Conservation (phyloP, 2,329 filamentous ascomycete genomes). For the Chaetomiaceae sp. region DNA sequence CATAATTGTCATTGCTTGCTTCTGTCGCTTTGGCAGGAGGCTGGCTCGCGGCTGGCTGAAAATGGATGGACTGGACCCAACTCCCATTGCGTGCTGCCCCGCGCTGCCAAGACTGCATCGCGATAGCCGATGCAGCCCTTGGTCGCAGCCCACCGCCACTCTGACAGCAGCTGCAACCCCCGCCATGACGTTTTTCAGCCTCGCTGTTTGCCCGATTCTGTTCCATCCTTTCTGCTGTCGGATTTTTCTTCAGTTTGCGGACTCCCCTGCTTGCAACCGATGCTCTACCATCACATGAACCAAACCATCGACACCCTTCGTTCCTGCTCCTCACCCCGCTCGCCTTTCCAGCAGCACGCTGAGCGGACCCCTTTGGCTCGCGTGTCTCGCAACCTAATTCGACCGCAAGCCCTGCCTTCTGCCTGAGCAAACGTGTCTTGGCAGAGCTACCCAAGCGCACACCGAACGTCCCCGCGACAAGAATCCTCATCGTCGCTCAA, state of each 20-base stretch:
- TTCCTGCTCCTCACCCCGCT: too few relatives aligned
- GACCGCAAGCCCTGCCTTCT: conserved; percentile 4
- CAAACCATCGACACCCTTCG: too few relatives aligned
- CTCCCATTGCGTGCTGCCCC: not conserved
- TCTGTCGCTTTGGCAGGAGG: too few relatives aligned
- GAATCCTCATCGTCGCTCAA: too few relatives aligned
- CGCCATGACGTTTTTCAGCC: conserved; percentile 27
- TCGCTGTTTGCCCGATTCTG: not conserved
- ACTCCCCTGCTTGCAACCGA: not conserved
- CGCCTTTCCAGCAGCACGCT: too few relatives aligned
- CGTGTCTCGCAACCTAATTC: conserved; percentile 9
- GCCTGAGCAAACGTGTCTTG: not conserved
- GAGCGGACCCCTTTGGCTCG: conserved; percentile 1
- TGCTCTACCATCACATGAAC: not conserved
- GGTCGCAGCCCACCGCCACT: not conserved
- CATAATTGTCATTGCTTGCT: not conserved
- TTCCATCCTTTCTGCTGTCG: not conserved
- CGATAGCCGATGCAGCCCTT: not conserved
- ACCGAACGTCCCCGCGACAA: not conserved
- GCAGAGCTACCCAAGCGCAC: not conserved
- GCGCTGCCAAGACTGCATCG: conserved; percentile 8
- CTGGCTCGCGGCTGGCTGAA: too few relatives aligned
- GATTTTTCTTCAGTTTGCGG: not conserved
- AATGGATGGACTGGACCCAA: too few relatives aligned
- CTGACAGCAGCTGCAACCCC: conserved; percentile 11